Base-by-base conservation (phyloP, 805 yeast species). In the Kuraishia borneana region DNA sequence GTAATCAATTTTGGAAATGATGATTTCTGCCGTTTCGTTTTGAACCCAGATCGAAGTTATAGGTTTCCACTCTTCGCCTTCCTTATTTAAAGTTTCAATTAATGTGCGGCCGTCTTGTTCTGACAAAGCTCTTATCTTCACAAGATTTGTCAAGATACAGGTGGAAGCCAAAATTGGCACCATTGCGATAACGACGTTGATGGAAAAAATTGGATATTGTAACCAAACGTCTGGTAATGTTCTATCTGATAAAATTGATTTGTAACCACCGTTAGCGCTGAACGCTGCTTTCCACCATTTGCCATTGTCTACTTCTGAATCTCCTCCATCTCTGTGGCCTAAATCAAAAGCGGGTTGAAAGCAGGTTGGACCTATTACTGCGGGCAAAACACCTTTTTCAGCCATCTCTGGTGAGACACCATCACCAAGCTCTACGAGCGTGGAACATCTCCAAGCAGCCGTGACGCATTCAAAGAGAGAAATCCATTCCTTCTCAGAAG, bases 151-250 rank as follows among this genome's bases (percentile, higher is more conserved):
- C 13, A 54, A 35, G 1, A 52, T 38, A 14, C 51, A 36, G 16
- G 53, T 42, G 0, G 65, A 60, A 9, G 55, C 47, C 2, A 60
- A 21, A 1, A 60, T 40, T 2, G 63, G 54, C 21, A 58, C 36
- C 2, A 56, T 46, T 30, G 54, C 48, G 17, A 53, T 50, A 6
- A 51, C 48, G 2, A 50, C 45, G 16, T 43, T 48, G 4, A 51
- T 40, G 5, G 53, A 39, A 38, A 57, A 51, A 14, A 50, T 33
- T 3, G 67, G 65, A 33, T 53, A 59, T 42, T 61, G 68, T 20
- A 54, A 36, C 68, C 68, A 63, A 1, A 53, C 54, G 39, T 61
- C 65, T n/a, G 63, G 61, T 13, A 47, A 37, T 4, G 42, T 34
- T 3, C 42, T 42, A 5, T 52, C 45, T 19, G 41, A 40, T 4